Conservation (phyloP, 441 rosid species). For the Geranium incanum region DNA sequence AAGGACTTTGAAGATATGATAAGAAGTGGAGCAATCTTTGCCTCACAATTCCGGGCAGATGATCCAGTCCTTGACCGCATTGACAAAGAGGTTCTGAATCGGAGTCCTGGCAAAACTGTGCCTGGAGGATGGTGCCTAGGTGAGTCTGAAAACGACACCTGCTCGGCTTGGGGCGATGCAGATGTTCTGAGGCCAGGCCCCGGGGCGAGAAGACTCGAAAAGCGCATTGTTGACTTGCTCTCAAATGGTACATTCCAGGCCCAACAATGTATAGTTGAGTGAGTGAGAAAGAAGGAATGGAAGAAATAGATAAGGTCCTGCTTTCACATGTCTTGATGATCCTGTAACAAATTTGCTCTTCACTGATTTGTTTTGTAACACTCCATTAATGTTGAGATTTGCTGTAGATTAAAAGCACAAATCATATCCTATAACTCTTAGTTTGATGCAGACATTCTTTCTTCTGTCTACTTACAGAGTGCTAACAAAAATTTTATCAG, state of each 20-base stretch:
- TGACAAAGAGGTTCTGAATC: constrained; percentile 59
- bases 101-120: constrained; percentile 42
- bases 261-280: constrained; percentile 52
- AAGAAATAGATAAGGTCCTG: background rate
- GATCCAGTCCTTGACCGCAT: constrained; percentile 62
- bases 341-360: background rate
- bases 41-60: constrained; percentile 38
- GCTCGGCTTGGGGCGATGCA: constrained; percentile 84
- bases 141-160: constrained; percentile 39
- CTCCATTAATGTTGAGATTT: background rate
- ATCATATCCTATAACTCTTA: background rate
- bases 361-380: background rate
- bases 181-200: constrained; percentile 70
- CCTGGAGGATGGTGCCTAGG: constrained; percentile 98
- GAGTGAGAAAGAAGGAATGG: constrained; percentile 15
- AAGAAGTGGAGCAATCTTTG: constrained; percentile 77
- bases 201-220: constrained; percentile 71
- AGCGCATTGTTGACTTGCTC: constrained; percentile 44
- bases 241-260: constrained; percentile 44
- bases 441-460: too few relatives aligned
- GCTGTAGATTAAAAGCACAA: background rate
- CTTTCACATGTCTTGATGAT: background rate
- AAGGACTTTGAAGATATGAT: constrained; percentile 59
- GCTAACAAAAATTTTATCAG: too few relatives aligned
- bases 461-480: too few relatives aligned